phyloP scores from a whole-genome alignment of 495 filamentous ascomycete species.

The Schizothecium vesticola region DNA sequence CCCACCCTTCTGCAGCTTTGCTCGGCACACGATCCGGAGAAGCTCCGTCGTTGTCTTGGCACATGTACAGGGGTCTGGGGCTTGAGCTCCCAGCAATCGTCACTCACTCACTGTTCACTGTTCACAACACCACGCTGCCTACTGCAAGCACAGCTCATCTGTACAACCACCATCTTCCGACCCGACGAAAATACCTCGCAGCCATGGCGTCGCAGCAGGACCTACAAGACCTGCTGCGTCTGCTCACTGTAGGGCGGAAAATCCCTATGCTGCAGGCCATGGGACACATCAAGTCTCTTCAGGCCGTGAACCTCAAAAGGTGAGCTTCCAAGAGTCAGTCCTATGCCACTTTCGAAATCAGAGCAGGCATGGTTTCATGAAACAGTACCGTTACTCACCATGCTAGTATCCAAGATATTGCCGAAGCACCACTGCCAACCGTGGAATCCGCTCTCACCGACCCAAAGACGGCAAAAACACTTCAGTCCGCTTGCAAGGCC shows the following conservation, averaged over 20 bases:
- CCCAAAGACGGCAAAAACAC: conserved; percentile 63
- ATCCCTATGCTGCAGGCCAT: conserved; percentile 65
- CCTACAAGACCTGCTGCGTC: conserved; percentile 67
- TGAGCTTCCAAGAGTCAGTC: conserved; percentile 30
- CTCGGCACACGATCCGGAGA: neutral
- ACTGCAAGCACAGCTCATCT: neutral
- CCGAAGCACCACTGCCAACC: conserved; percentile 49
- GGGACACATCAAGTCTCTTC: conserved; percentile 60
- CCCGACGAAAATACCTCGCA: neutral
- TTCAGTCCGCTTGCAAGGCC: conserved; percentile 65
- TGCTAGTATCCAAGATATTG: conserved; percentile 54
- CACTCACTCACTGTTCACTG: neutral
- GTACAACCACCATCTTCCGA: too few relatives aligned
- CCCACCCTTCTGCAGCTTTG: neutral
- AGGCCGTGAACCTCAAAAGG: conserved; percentile 58
- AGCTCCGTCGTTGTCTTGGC: neutral
- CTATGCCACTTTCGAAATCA: too few relatives aligned
- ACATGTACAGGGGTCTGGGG: neutral
- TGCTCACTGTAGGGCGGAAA: conserved; percentile 68
- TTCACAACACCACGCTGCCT: neutral
- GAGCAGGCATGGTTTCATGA: neutral
- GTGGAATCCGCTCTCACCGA: conserved; percentile 61
- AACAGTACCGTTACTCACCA: neutral
- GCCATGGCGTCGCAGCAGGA: conserved; percentile 52
- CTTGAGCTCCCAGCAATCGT: neutral